A percentile compares a stretch with the other conserved stretches of the same genome.
phyloP scores from a whole-genome alignment of 2,329 filamentous ascomycete species.

The Talaromyces sp. region DNA sequence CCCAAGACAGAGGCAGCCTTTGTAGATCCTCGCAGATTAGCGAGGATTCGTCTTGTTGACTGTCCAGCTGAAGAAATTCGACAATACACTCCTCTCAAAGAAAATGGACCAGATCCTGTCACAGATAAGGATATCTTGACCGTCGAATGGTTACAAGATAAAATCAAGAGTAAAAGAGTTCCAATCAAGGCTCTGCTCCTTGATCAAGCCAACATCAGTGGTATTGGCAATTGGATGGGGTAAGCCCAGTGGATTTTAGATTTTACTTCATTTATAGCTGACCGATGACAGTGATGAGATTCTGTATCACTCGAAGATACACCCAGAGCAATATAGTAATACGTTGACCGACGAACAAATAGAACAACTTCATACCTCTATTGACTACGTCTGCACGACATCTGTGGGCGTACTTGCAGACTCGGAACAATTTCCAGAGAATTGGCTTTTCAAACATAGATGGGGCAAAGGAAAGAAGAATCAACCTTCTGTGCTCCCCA shows the following conservation, averaged over 20 bases:
- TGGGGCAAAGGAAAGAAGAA: slow-evolving; percentile 87
- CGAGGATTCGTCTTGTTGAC: slow-evolving; percentile 75
- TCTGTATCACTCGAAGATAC: slow-evolving; percentile 80
- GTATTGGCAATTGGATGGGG: slow-evolving; percentile 96
- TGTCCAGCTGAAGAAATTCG: slow-evolving; percentile 74
- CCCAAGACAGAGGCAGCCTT: slow-evolving; percentile 70
- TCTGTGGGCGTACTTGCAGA: slow-evolving; percentile 78
- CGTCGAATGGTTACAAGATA: slow-evolving; percentile 67
- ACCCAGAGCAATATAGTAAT: slow-evolving; percentile 91
- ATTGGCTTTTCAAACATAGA: slow-evolving; percentile 84
- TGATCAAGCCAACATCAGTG: slow-evolving; percentile 83
- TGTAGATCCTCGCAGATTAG: slow-evolving; percentile 76
- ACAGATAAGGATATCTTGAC: slow-evolving; percentile 75
- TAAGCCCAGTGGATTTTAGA: slow-evolving; percentile 32
- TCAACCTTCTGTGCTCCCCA: slow-evolving; percentile 65
- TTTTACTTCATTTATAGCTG: background rate
- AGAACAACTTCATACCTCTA: slow-evolving; percentile 65
- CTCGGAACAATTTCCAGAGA: slow-evolving; percentile 75
- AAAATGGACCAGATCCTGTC: slow-evolving; percentile 93
- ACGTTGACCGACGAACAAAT: slow-evolving; percentile 72
- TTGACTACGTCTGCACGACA: slow-evolving; percentile 74
- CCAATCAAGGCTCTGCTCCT: slow-evolving; percentile 86
- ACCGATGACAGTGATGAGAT: slow-evolving; percentile 67
- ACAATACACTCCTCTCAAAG: slow-evolving; percentile 71
- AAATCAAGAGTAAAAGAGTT: slow-evolving; percentile 72